Conservation (phyloP, 495 filamentous ascomycete genomes). For the Tricharina praecox region DNA sequence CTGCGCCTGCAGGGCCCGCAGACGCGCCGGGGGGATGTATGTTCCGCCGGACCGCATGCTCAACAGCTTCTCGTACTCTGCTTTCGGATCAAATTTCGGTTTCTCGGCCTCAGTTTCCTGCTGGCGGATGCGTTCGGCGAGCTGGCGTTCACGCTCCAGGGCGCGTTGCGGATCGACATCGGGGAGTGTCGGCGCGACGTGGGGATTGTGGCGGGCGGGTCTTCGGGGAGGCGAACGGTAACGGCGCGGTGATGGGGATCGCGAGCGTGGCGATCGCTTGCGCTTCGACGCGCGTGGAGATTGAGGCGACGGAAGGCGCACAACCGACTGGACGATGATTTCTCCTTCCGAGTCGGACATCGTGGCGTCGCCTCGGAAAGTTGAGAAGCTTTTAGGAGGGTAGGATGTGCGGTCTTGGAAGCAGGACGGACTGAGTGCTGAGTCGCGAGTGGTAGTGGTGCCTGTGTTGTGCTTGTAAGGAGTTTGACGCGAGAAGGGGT, state of each 20-base stretch:
- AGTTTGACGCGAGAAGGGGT: too few relatives aligned
- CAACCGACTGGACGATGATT: constrained; percentile 45
- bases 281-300: constrained; percentile 37
- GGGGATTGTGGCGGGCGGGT: constrained; percentile 20
- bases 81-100: constrained; percentile 54
- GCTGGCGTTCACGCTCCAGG: constrained; percentile 44
- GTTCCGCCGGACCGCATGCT: constrained; percentile 85
- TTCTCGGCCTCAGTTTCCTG: constrained; percentile 69
- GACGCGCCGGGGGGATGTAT: constrained; percentile 81
- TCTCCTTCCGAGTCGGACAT: constrained; percentile 16
- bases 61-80: constrained; percentile 78
- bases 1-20: constrained; percentile 83
- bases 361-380: too few relatives aligned
- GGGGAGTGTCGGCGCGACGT: too few relatives aligned
- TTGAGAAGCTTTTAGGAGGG: too few relatives aligned
- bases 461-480: too few relatives aligned
- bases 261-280: constrained; percentile 46
- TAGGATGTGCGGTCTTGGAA: too few relatives aligned
- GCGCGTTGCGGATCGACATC: constrained; percentile 40
- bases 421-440: too few relatives aligned
- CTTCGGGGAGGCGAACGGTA: constrained; percentile 41
- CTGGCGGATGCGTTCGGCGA: constrained; percentile 41
- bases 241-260: constrained; percentile 47
- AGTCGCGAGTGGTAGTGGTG: too few relatives aligned
- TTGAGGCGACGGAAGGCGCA: constrained; percentile 50